Percentiles rank a stretch among this genome's conserved stretches.
These are phyloP conservation scores for Pythium guiyangense DNA, from an alignment of 352 stramenopile genomes.

Conservation along the genomic window DNA sequence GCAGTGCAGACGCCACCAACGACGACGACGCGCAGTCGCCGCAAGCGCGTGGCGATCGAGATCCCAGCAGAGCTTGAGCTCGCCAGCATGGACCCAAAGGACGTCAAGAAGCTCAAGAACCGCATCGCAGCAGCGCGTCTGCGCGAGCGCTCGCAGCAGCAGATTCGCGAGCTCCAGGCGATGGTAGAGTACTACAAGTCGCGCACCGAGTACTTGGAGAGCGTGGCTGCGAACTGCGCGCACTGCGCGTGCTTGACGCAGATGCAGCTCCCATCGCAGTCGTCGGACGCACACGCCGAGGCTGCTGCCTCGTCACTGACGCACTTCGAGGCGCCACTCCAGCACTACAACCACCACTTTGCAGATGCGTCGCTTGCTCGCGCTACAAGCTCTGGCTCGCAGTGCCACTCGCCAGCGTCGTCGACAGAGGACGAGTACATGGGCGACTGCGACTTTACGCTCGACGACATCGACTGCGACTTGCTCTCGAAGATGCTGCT, in stretches of 20 bases:
- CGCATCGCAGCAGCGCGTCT: slow-evolving; percentile 36
- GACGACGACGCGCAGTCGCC: slow-evolving; percentile 19
- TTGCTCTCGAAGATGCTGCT: slow-evolving; percentile 21
- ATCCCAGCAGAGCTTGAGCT: slow-evolving; percentile 27
- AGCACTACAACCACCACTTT: background rate
- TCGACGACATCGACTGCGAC: slow-evolving; percentile 8
- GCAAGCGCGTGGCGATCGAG: slow-evolving; percentile 49
- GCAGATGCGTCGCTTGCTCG: no score
- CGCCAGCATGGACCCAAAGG: slow-evolving; percentile 29
- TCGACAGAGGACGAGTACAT: slow-evolving; percentile 11
- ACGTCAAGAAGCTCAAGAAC: slow-evolving; percentile 54
- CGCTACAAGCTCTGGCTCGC: background rate
- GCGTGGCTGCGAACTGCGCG: slow-evolving; percentile 17
- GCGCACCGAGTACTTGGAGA: slow-evolving; percentile 34
- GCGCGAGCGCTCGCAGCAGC: slow-evolving; percentile 45
- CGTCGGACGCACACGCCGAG: background rate
- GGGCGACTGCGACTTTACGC: slow-evolving; percentile 14
- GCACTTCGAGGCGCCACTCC: background rate
- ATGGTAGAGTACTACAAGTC: slow-evolving; percentile 27
- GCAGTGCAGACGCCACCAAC: background rate
- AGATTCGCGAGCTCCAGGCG: slow-evolving; percentile 32
- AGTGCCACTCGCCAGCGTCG: slow-evolving; percentile 3
- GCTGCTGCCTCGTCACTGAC: background rate
- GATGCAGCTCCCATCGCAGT: background rate
- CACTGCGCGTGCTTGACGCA: slow-evolving; percentile 17